A percentile compares a stretch with the other conserved stretches of the same genome.
Evolutionary conservation across 2,329 filamentous ascomycete genomes (phyloP).

Genomic region (Calonectria hongkongensis): DNA sequence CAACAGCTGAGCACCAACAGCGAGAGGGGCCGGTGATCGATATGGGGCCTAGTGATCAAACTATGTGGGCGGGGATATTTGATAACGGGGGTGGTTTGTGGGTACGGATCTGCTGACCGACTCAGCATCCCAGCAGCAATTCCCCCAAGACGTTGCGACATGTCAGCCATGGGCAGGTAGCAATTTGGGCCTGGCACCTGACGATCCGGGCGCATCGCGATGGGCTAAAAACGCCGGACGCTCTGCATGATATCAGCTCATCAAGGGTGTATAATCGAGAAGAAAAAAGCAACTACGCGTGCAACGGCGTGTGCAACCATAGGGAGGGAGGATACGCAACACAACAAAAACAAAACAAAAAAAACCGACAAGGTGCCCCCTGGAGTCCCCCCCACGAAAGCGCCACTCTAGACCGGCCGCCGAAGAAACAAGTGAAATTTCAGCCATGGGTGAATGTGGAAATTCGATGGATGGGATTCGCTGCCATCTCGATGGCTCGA

Average conservation of each 20-base stretch:
- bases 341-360: too few relatives aligned
- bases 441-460: slow-evolving; percentile 22
- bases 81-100: slow-evolving; percentile 25
- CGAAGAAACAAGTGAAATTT: not conserved
- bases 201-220: slow-evolving; percentile 9
- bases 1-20: slow-evolving; percentile 1
- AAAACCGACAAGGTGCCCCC: not conserved
- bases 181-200: slow-evolving; percentile 10
- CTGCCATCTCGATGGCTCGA: slow-evolving; percentile 26
- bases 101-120: slow-evolving; percentile 38
- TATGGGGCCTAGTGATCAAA: slow-evolving; percentile 24
- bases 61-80: slow-evolving; percentile 32
- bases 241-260: slow-evolving; percentile 31
- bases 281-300: slow-evolving; percentile 48
- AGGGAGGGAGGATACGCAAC: not conserved
- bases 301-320: slow-evolving; percentile 15
- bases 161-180: slow-evolving; percentile 27
- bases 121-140: slow-evolving; percentile 29
- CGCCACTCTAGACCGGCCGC: slow-evolving; percentile 23
- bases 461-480: slow-evolving; percentile 31
- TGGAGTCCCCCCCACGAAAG: slow-evolving; percentile 17
- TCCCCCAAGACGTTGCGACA: slow-evolving; percentile 29
- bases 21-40: slow-evolving; percentile 19
- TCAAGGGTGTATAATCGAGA: slow-evolving; percentile 36
- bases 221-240: slow-evolving; percentile 15